These are phyloP conservation scores for Helotiales sp. DNA, from an alignment of 2,329 filamentous ascomycete species.

Conservation along the genomic window DNA sequence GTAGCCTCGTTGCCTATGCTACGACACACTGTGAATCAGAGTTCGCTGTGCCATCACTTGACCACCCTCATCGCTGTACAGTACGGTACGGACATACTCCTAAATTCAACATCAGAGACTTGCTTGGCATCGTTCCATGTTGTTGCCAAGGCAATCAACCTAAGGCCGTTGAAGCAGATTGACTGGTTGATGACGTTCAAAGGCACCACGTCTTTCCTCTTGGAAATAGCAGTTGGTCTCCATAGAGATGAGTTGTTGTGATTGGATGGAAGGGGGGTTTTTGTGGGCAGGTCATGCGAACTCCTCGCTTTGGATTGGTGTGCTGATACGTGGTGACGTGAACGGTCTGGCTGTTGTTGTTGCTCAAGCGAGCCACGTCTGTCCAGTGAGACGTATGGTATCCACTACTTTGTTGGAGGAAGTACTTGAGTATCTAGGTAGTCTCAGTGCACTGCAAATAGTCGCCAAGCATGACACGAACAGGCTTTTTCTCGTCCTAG, in stretches of 20 bases:
- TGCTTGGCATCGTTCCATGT: background rate
- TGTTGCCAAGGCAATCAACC: background rate
- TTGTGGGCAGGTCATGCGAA: background rate
- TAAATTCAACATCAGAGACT: background rate
- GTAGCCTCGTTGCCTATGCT: background rate
- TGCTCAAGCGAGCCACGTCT: conserved; percentile 6
- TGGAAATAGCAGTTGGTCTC: background rate
- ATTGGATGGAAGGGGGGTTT: background rate
- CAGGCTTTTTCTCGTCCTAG: background rate
- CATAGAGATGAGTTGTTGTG: background rate
- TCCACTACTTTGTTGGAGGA: background rate
- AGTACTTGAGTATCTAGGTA: background rate
- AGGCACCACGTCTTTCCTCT: background rate
- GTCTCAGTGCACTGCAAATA: background rate
- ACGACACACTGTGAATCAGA: conserved; percentile 12
- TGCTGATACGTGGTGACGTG: background rate
- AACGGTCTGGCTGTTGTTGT: background rate
- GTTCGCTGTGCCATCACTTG: conserved; percentile 15
- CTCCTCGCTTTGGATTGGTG: conserved; percentile 3
- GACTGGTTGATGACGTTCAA: background rate
- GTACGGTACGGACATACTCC: background rate
- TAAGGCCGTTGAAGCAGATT: background rate
- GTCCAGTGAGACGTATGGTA: background rate
- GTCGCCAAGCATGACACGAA: background rate
- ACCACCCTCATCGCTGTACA: background rate